Conservation (phyloP, 2,329 filamentous ascomycete genomes). For the Stachybotrys elegans region DNA sequence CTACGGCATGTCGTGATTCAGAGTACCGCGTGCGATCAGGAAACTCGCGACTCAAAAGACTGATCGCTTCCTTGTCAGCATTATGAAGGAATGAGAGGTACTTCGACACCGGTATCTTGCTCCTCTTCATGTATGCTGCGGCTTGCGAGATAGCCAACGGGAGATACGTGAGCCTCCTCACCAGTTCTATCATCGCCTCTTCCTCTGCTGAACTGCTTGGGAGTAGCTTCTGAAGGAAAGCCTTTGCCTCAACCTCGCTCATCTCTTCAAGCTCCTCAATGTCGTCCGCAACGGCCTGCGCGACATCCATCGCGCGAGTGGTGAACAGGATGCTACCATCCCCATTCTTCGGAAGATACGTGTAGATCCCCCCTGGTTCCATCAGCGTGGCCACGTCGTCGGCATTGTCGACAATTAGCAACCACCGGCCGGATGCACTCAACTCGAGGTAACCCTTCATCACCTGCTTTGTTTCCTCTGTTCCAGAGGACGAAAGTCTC, state of each 20-base stretch:
- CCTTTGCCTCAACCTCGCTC: slow-evolving; percentile 18
- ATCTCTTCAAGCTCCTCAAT: slow-evolving; percentile 23
- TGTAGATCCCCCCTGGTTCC: slow-evolving; percentile 12
- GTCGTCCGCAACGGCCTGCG: slow-evolving; percentile 15
- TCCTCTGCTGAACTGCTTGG: slow-evolving; percentile 10
- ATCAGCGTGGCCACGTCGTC: slow-evolving; percentile 28
- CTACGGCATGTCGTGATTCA: slow-evolving; percentile 26
- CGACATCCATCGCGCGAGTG: slow-evolving; percentile 23
- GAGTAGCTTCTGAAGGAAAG: slow-evolving; percentile 20
- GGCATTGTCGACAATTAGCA: slow-evolving; percentile 37
- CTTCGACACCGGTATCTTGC: slow-evolving; percentile 13
- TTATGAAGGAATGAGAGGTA: slow-evolving; percentile 28
- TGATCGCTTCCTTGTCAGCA: slow-evolving; percentile 20
- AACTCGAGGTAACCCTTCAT: slow-evolving; percentile 37
- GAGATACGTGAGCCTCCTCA: slow-evolving; percentile 24
- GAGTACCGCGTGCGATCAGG: slow-evolving; percentile 25
- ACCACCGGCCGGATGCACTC: slow-evolving; percentile 25
- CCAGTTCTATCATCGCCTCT: slow-evolving; percentile 11
- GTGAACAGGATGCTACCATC: slow-evolving; percentile 30
- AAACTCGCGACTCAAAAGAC: slow-evolving; percentile 18
- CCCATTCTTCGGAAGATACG: slow-evolving; percentile 27
- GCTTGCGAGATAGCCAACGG: slow-evolving; percentile 34
- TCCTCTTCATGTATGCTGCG: slow-evolving; percentile 32
- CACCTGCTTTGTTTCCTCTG: slow-evolving; percentile 54
- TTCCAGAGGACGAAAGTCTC: slow-evolving; percentile 32